phyloP scores from a whole-genome alignment of 129 eudicot species.

The Helianthus tuberosus region DNA sequence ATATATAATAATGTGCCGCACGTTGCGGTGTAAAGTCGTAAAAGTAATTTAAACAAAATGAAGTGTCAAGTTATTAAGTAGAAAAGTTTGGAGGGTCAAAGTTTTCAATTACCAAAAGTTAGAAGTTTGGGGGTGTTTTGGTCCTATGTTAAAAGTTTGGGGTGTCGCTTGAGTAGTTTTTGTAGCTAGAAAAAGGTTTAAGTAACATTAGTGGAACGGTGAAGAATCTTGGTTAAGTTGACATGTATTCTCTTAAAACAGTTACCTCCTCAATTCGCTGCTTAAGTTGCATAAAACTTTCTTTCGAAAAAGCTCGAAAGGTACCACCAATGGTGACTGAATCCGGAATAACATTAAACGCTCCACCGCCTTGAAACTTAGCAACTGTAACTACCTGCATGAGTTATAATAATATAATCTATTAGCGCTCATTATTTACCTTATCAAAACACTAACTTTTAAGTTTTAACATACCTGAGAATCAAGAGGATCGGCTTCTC shows the following conservation, averaged over 20 bases:
- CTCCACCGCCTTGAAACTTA: constrained; percentile 91
- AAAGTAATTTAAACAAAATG: too few species aligned
- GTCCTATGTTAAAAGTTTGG: too few species aligned
- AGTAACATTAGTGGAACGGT: neutral
- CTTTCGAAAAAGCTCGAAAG: constrained; percentile 75
- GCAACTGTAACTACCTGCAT: constrained; percentile 93
- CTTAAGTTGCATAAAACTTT: constrained; percentile 72
- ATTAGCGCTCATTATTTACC: constrained; percentile 2
- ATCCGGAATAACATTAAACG: constrained; percentile 97
- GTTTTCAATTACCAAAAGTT: too few species aligned
- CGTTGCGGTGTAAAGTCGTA: too few species aligned
- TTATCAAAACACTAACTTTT: neutral
- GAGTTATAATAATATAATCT: neutral
- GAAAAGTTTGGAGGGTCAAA: too few species aligned
- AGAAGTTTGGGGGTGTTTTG: too few species aligned
- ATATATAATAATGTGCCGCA: too few species aligned
- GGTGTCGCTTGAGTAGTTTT: neutral
- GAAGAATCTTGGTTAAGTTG: neutral
- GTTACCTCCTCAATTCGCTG: constrained; percentile 94
- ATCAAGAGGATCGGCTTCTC: constrained; percentile 99
- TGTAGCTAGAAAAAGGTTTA: neutral
- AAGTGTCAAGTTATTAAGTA: too few species aligned
- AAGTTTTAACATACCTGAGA: constrained; percentile 56
- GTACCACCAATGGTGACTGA: constrained; percentile 95
- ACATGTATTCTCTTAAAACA: neutral